A percentile compares a stretch with the other conserved stretches of the same genome.
These are phyloP conservation scores for Raffaelea ambrosiae DNA, from an alignment of 2,329 filamentous ascomycete species.

Conservation along the genomic window DNA sequence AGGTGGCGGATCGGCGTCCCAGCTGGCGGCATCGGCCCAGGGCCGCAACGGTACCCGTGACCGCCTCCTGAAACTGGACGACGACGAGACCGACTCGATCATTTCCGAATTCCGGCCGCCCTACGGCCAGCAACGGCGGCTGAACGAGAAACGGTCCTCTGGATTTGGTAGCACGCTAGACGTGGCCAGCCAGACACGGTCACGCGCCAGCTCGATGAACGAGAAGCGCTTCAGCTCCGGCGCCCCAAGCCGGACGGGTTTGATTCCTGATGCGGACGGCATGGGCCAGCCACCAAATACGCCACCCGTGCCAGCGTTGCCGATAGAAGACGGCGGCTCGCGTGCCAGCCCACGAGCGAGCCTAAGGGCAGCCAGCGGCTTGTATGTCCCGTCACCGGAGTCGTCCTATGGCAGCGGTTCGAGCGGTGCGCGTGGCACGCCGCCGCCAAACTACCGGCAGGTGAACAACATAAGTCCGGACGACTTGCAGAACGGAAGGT, in stretches of 20 bases:
- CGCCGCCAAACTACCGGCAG: no score
- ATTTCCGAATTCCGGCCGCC: slow-evolving; percentile 1
- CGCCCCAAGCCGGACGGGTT: not conserved
- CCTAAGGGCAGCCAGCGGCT: not conserved
- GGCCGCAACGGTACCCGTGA: slow-evolving; percentile 23
- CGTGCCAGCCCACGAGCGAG: no score
- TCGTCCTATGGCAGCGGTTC: no score
- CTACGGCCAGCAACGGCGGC: not conserved
- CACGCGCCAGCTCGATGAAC: no score
- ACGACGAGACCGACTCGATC: slow-evolving; percentile 2
- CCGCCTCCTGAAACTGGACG: slow-evolving; percentile 2
- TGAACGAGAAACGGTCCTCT: not conserved
- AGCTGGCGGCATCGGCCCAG: slow-evolving; percentile 18
- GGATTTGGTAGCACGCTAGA: not conserved
- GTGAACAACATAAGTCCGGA: not conserved
- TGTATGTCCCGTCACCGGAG: no score
- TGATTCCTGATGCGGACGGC: not conserved
- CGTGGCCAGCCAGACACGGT: no score
- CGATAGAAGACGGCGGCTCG: not conserved
- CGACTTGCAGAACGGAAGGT: no score
- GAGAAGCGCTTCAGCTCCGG: no score
- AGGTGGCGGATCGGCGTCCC: slow-evolving; percentile 22
- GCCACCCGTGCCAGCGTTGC: slow-evolving; percentile 3
- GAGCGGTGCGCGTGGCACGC: no score
- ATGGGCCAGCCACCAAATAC: not conserved